phyloP scores from a whole-genome alignment of 139 green algal species.

The Chlorella sp. region DNA sequence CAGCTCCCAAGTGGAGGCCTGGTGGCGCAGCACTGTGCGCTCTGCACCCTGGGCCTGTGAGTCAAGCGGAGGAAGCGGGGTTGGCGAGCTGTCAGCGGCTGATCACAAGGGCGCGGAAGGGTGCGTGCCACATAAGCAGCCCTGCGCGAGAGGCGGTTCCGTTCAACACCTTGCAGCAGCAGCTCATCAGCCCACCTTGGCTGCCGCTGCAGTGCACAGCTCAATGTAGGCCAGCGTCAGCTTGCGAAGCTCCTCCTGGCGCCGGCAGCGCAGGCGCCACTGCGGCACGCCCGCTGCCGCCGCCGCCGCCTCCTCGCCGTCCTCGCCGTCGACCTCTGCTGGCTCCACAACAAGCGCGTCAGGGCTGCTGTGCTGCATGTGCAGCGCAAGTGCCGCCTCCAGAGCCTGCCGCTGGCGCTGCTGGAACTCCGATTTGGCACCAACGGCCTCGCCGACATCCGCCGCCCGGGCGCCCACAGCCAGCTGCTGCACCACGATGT shows the following conservation, averaged over 20 bases:
- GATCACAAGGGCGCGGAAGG: not conserved
- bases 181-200: not conserved
- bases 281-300: constrained; percentile 6
- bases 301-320: not conserved
- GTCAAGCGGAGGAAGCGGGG: not conserved
- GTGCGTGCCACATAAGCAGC: too few species aligned
- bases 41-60: constrained; percentile 20
- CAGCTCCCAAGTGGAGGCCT: constrained; percentile 77
- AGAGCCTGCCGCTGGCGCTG: constrained; percentile 37
- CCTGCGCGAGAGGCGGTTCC: too few species aligned
- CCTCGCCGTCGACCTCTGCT: not conserved
- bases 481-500: constrained; percentile 31
- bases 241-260: constrained; percentile 31
- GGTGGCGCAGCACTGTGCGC: constrained; percentile 50
- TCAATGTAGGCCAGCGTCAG: constrained; percentile 37
- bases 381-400: constrained; percentile 48
- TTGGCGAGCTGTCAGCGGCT: not conserved
- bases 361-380: constrained; percentile 50
- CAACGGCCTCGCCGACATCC: not conserved
- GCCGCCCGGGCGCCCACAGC: constrained; percentile 24
- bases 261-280: constrained; percentile 52
- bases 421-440: not conserved
- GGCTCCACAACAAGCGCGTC: not conserved
- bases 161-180: too few species aligned
- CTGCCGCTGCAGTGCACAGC: constrained; percentile 2